Percentiles rank a stretch among this genome's conserved stretches.
phyloP scores from a whole-genome alignment of 129 eudicot genomes.

The Cynara cardunculus region DNA sequence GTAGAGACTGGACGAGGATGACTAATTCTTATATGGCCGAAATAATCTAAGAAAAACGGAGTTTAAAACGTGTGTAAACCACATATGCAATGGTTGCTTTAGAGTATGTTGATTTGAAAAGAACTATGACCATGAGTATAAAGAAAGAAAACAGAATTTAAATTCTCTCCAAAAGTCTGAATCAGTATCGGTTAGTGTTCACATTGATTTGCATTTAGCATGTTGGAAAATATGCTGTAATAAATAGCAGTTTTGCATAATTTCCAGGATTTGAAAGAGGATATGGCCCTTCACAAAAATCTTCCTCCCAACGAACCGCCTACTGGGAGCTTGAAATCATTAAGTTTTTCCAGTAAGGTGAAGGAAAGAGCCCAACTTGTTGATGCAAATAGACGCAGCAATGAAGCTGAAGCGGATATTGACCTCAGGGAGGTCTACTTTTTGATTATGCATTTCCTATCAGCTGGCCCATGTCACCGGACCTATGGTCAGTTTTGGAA shows the following conservation, averaged over 20 bases:
- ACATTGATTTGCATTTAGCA: not conserved
- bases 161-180: not conserved
- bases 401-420: slow-evolving; percentile 53
- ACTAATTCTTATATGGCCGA: not conserved
- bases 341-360: slow-evolving; percentile 49
- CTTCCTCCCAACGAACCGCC: slow-evolving; percentile 50
- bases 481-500: slow-evolving; percentile 96
- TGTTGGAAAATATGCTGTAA: not conserved
- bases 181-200: not conserved
- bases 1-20: not conserved
- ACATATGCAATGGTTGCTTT: not conserved
- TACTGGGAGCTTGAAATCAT: slow-evolving; percentile 46
- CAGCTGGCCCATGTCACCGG: slow-evolving; percentile 93
- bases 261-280: slow-evolving; percentile 37
- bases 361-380: slow-evolving; percentile 46
- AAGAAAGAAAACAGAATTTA: not conserved
- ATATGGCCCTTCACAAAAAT: slow-evolving; percentile 83
- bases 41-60: not conserved
- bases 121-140: not conserved
- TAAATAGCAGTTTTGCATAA: not conserved
- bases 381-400: slow-evolving; percentile 37
- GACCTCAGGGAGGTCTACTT: slow-evolving; percentile 88
- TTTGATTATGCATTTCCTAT: slow-evolving; percentile 90
- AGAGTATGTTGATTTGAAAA: not conserved
- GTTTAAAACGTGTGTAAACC: not conserved